phyloP scores from a whole-genome alignment of 306 rosid species.

The Quercus robur region DNA sequence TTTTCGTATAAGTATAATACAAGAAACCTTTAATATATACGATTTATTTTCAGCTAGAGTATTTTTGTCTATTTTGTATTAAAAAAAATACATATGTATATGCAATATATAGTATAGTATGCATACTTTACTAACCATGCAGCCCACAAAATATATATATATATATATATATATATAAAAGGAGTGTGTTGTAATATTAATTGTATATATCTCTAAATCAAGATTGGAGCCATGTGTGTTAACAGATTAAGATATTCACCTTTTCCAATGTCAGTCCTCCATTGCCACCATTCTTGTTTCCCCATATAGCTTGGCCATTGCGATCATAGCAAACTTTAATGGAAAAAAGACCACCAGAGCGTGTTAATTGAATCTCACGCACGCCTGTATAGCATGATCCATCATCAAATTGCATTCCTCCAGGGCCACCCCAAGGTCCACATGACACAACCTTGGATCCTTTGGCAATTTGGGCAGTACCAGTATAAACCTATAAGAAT shows the following conservation, averaged over 20 bases:
- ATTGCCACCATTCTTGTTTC: slow-evolving; percentile 65
- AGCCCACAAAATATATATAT: too few species aligned
- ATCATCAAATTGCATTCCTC: slow-evolving; percentile 69
- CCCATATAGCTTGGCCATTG: slow-evolving; percentile 62
- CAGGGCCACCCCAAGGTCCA: slow-evolving; percentile 92
- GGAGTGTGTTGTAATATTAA: too few species aligned
- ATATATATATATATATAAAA: too few species aligned
- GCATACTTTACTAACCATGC: too few species aligned
- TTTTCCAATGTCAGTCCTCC: slow-evolving; percentile 76
- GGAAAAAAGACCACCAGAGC: slow-evolving; percentile 65
- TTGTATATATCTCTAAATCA: too few species aligned
- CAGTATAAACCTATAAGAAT: slow-evolving; percentile 15
- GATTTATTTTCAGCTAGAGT: too few species aligned
- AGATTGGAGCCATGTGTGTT: too few species aligned
- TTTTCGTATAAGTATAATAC: too few species aligned
- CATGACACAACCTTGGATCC: slow-evolving; percentile 42
- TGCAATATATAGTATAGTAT: too few species aligned
- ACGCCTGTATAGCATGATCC: slow-evolving; percentile 58
- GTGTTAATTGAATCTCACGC: slow-evolving; percentile 62
- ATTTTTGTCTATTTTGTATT: too few species aligned
- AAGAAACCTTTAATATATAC: too few species aligned
- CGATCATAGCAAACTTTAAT: slow-evolving; percentile 62
- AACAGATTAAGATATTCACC: slow-evolving; percentile 31
- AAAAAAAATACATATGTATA: too few species aligned
- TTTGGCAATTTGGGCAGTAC: slow-evolving; percentile 29